These are phyloP conservation scores for Claviceps digitariae DNA, from an alignment of 2,329 filamentous ascomycete genomes.

Conservation along the genomic window DNA sequence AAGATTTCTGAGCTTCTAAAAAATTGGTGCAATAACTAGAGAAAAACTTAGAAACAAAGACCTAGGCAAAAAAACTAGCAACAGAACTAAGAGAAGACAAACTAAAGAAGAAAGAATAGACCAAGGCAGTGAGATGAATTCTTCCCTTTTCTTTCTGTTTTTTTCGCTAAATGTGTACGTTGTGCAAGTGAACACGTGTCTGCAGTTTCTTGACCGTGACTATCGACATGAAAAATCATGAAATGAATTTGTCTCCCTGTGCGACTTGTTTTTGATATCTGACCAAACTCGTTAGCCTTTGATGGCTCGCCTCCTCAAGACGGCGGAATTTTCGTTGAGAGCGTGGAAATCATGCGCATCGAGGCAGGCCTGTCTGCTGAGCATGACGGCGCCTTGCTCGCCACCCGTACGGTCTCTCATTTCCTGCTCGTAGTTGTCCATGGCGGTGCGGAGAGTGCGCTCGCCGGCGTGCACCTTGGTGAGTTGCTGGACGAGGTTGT, in stretches of 20 bases:
- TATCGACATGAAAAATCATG: too few species aligned
- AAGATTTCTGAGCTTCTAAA: too few species aligned
- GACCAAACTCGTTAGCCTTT: not conserved
- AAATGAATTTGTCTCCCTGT: too few species aligned
- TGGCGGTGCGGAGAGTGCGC: conserved; percentile 6
- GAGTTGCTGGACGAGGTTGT: conserved; percentile 15
- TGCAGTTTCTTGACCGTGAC: too few species aligned
- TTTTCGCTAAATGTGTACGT: not conserved
- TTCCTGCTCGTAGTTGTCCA: conserved; percentile 18
- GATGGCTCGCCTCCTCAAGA: conserved; percentile 14
- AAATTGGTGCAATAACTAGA: too few species aligned
- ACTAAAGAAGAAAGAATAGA: too few species aligned
- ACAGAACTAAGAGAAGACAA: too few species aligned
- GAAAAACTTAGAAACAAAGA: too few species aligned
- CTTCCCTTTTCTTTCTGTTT: not conserved
- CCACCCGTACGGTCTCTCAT: conserved; percentile 14
- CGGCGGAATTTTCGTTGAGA: conserved; percentile 19
- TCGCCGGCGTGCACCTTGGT: conserved; percentile 7
- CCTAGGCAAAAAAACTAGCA: too few species aligned
- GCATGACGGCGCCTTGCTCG: conserved; percentile 14
- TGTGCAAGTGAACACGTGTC: too few species aligned
- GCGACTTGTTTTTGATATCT: too few species aligned
- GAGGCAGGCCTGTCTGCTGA: conserved; percentile 20
- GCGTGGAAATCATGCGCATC: conserved; percentile 18
- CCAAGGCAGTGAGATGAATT: too few species aligned